A percentile compares a stretch with the other conserved stretches of the same genome.
Evolutionary conservation across 345 rosid genomes (phyloP).

Genomic region (Melaleuca quinquenervia): DNA sequence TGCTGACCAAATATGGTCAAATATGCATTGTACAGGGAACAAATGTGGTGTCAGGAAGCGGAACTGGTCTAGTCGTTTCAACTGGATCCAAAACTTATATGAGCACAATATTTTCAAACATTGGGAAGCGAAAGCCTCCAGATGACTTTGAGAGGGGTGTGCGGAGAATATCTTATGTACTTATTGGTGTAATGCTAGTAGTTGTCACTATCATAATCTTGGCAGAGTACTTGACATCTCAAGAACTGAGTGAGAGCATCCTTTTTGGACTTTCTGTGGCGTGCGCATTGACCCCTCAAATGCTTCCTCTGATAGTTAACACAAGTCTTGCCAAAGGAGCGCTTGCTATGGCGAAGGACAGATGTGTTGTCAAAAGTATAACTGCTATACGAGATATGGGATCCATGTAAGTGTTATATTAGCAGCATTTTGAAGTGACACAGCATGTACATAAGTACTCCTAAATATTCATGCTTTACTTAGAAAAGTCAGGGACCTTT

Average conservation of each 20-base stretch:
- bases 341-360: constrained; percentile 66
- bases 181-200: constrained; percentile 44
- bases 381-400: constrained; percentile 59
- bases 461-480: background rate
- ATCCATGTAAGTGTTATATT: constrained; percentile 41
- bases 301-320: constrained; percentile 66
- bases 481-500: background rate
- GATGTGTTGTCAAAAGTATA: constrained; percentile 62
- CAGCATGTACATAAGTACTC: background rate
- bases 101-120: constrained; percentile 49
- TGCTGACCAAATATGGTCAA: background rate
- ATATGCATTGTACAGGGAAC: constrained; percentile 38
- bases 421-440: background rate
- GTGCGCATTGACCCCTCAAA: constrained; percentile 67
- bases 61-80: constrained; percentile 58
- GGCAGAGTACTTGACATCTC: constrained; percentile 19
- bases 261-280: constrained; percentile 62
- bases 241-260: constrained; percentile 26
- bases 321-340: constrained; percentile 75
- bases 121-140: constrained; percentile 53
- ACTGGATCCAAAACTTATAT: constrained; percentile 59
- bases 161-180: constrained; percentile 42
- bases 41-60: constrained; percentile 58
- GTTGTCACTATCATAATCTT: constrained; percentile 36
- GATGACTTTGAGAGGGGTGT: constrained; percentile 48